These are phyloP conservation scores for Prunus padus DNA, from an alignment of 306 rosid genomes.

Conservation along the genomic window DNA sequence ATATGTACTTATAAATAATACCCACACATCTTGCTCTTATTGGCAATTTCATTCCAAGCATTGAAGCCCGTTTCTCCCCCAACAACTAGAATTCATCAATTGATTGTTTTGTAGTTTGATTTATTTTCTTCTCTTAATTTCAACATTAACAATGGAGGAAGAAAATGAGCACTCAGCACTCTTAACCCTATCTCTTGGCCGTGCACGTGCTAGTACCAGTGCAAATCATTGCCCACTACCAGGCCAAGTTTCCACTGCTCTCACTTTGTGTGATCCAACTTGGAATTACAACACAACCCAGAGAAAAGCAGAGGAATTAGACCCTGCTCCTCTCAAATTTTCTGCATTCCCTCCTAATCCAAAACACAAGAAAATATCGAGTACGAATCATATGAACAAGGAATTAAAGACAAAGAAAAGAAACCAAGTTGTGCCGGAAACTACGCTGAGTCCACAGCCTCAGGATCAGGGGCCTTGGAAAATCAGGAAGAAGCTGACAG, in stretches of 20 bases:
- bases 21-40: too few species aligned
- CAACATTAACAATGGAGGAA: too few species aligned
- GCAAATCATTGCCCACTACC: neutral
- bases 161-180: too few species aligned
- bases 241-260: neutral
- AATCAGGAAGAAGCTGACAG: neutral
- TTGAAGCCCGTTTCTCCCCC: too few species aligned
- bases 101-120: too few species aligned
- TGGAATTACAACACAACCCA: neutral
- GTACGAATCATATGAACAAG: too few species aligned
- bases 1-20: too few species aligned
- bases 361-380: neutral
- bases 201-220: neutral
- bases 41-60: too few species aligned
- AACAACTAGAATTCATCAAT: too few species aligned
- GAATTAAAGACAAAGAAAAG: neutral
- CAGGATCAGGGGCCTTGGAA: neutral
- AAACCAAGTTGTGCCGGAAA: neutral
- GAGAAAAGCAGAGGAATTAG: neutral
- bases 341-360: neutral
- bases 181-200: neutral
- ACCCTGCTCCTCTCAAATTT: neutral
- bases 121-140: too few species aligned
- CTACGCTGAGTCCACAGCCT: neutral
- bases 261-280: neutral